Evolutionary conservation across 495 filamentous ascomycete species (phyloP), one percentile per base, ranked within the genome.

Genomic region (Elaphomyces granulatus): DNA sequence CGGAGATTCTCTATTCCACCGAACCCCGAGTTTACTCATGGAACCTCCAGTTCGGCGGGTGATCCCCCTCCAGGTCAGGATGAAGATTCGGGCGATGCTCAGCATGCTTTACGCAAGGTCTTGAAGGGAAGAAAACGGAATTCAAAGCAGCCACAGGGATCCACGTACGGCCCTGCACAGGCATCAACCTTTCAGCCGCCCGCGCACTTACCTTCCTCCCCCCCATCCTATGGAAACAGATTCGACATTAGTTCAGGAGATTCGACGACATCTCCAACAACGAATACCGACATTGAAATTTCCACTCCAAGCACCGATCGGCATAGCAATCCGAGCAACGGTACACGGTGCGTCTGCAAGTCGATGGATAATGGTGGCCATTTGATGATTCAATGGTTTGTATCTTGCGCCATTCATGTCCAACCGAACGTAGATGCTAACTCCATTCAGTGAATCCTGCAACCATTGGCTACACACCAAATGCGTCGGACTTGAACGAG

Each of bases 351-450:
- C 51, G 60, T 86, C 15, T 92, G 85, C 60, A 66, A 70, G 43
- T 74, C 73, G 26, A 61, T 71, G 42, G 70, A 79, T 15, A 74
- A 75, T 42, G 75, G 78, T 41, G 77, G 74, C 42, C 62, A 71
- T 47, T 70, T 81, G 37, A 79, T 93, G 78, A 78, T 94, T 47
- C 82, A 87, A 63, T 94, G 82, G 82, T 86, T 66, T 43, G 67
- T 60, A 36, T 8, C 41, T 12, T 37, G 15, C 1, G 2, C 9
- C 28, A 10, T 30, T 45, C 32, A n/a, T 17, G 33, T 30, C 14
- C 17, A 15, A 12, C 0, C 4, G 21, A 20, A 23, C 1, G 8
- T 4, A n/a, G n/a, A n/a, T 26, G 31, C 50, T 61, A 31, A 59
- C 30, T 14, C 4, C 15, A 21, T 23, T 15, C 49, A 87, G 86